Conservation (phyloP, 2,329 filamentous ascomycete genomes). For the Coniochaeta sp. region DNA sequence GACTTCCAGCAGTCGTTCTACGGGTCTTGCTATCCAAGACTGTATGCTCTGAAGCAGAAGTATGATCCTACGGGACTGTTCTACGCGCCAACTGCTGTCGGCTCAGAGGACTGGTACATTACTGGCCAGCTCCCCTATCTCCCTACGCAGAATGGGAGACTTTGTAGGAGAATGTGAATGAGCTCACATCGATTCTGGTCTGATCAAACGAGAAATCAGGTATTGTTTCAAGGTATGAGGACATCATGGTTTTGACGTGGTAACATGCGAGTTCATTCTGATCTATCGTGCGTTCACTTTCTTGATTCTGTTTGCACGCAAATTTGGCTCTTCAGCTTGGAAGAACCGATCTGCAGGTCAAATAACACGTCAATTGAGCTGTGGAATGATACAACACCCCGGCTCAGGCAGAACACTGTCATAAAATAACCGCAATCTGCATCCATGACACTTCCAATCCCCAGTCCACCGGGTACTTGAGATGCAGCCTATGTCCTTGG, state of each 20-base stretch:
- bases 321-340: not conserved
- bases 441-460: not conserved
- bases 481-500: not conserved
- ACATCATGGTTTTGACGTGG: not conserved
- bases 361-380: not conserved
- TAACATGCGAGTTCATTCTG: not conserved
- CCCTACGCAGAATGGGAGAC: not conserved
- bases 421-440: not conserved
- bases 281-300: not conserved
- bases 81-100: conserved; percentile 27
- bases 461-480: not conserved
- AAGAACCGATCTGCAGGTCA: not conserved
- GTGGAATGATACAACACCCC: not conserved
- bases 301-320: not conserved
- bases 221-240: too few relatives aligned
- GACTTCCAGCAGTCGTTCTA: conserved; percentile 18
- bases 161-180: conserved; percentile 5
- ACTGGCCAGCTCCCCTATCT: not conserved
- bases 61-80: conserved; percentile 26
- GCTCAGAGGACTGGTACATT: conserved; percentile 27
- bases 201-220: not conserved
- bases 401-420: not conserved
- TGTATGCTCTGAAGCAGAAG: conserved; percentile 26
- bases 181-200: not conserved
- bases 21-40: conserved; percentile 23